phyloP scores from a whole-genome alignment of 805 yeast species.

The Pichia cabralensis region DNA sequence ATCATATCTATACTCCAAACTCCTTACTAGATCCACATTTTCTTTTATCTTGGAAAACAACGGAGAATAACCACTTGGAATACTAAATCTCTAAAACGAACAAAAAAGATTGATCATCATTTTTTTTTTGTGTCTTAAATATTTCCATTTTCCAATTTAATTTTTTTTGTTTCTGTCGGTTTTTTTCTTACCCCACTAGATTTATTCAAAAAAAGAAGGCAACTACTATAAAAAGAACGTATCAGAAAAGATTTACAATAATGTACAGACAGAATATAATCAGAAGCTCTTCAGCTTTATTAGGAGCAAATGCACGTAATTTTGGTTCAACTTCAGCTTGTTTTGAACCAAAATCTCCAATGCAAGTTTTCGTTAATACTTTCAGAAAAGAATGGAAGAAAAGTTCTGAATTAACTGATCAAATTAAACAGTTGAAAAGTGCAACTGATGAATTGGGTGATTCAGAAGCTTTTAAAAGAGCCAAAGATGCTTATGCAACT shows the following conservation, averaged over 20 bases:
- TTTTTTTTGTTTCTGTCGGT: too few relatives aligned
- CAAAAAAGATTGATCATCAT: too few relatives aligned
- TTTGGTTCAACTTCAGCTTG: constrained; percentile 2
- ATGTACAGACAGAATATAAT: constrained; percentile 7
- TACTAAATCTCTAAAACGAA: too few relatives aligned
- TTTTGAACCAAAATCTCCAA: constrained; percentile 49
- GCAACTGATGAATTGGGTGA: constrained; percentile 93
- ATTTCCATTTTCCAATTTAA: too few relatives aligned
- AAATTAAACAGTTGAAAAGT: constrained; percentile 89
- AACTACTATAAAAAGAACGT: background rate
- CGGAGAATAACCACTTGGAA: too few relatives aligned
- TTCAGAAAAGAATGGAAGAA: constrained; percentile 88
- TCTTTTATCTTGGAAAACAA: too few relatives aligned
- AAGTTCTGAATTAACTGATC: constrained; percentile 79
- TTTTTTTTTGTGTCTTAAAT: too few relatives aligned
- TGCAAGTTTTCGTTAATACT: constrained; percentile 88
- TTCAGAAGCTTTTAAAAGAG: constrained; percentile 84
- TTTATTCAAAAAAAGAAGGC: too few relatives aligned
- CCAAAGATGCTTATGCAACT: constrained; percentile 81
- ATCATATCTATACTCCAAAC: too few relatives aligned
- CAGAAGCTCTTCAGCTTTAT: constrained; percentile 1
- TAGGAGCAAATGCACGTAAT: constrained; percentile 1
- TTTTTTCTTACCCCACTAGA: too few relatives aligned
- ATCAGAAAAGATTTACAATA: background rate
- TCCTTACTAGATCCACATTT: too few relatives aligned